These are phyloP conservation scores for Aspergillus sclerotiicarbonarius DNA, from an alignment of 495 filamentous ascomycete genomes.

Conservation along the genomic window DNA sequence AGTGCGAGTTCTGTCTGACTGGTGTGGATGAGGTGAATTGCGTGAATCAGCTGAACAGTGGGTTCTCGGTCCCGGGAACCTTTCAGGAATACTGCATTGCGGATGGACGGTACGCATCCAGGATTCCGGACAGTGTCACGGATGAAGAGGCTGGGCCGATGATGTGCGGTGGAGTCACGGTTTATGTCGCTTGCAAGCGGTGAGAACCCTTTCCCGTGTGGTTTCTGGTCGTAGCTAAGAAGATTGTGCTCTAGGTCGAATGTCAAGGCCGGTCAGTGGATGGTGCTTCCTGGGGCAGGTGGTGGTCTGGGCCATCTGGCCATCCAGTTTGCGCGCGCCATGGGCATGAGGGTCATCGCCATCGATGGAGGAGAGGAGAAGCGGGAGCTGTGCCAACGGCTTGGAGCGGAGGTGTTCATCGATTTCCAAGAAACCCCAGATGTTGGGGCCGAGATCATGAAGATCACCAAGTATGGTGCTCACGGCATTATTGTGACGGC, in stretches of 20 bases:
- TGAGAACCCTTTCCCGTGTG: background rate
- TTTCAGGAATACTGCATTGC: constrained; percentile 37
- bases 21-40: constrained; percentile 28
- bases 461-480: constrained; percentile 43
- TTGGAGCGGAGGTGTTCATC: constrained; percentile 53
- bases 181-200: constrained; percentile 8
- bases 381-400: constrained; percentile 35
- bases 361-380: constrained; percentile 47
- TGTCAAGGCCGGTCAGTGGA: constrained; percentile 49
- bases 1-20: constrained; percentile 36
- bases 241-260: background rate
- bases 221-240: background rate
- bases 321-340: constrained; percentile 57
- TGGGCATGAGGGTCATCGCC: constrained; percentile 54
- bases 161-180: constrained; percentile 36
- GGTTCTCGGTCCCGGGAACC: constrained; percentile 36
- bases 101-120: constrained; percentile 28
- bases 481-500: constrained; percentile 54
- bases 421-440: constrained; percentile 43
- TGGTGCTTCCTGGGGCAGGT: constrained; percentile 53
- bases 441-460: constrained; percentile 35
- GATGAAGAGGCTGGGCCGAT: constrained; percentile 34
- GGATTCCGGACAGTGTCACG: constrained; percentile 25
- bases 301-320: constrained; percentile 65
- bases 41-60: constrained; percentile 33